These are phyloP conservation scores for Colletotrichum simmondsii DNA, from an alignment of 2,329 filamentous ascomycete genomes.

Conservation along the genomic window DNA sequence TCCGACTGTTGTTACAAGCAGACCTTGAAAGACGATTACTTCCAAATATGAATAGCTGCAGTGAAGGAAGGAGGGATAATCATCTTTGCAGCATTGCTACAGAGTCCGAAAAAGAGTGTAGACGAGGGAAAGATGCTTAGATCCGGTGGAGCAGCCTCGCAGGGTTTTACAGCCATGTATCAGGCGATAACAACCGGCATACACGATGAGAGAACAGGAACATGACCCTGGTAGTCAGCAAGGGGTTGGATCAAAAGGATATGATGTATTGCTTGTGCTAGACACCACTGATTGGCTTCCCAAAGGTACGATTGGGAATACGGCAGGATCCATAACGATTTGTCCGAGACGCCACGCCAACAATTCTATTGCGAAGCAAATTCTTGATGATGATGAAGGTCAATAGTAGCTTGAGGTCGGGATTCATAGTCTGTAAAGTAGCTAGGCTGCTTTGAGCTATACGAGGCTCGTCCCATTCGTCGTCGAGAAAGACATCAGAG, in stretches of 20 bases:
- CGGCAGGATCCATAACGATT: not conserved
- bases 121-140: too few species aligned
- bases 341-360: not conserved
- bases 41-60: too few species aligned
- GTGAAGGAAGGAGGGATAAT: too few species aligned
- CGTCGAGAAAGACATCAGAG: not conserved
- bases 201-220: not conserved
- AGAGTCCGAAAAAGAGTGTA: too few species aligned
- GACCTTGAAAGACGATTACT: too few species aligned
- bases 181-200: not conserved
- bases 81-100: too few species aligned
- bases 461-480: not conserved
- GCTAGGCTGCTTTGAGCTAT: not conserved
- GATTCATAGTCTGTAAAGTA: not conserved
- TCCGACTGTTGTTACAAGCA: too few species aligned
- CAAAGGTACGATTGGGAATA: not conserved
- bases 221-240: not conserved
- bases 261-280: not conserved
- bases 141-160: not conserved
- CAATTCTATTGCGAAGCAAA: not conserved
- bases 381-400: not conserved
- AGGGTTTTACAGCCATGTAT: not conserved
- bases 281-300: not conserved
- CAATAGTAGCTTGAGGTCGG: not conserved
- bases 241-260: not conserved